Conservation (phyloP, 208 protist species). For the Lotmaria passim region DNA sequence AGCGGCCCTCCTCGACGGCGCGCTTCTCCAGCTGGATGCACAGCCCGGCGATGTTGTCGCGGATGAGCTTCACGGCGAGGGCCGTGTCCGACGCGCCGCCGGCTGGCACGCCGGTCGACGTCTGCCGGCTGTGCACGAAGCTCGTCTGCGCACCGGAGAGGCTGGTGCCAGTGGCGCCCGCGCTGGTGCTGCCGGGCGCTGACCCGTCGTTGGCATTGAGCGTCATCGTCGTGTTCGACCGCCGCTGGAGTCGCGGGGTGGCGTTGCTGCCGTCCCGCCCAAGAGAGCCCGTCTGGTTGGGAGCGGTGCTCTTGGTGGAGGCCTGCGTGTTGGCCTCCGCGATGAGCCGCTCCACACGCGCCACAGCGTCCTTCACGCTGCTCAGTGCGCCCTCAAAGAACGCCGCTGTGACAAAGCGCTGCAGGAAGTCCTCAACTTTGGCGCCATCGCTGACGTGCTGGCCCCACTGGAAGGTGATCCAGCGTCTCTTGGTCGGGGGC, state of each 20-base stretch:
- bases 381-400: conserved; percentile 58
- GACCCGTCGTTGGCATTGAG: not conserved
- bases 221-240: not conserved
- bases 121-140: conserved; percentile 27
- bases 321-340: conserved; percentile 2
- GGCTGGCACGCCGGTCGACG: not conserved
- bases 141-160: not conserved
- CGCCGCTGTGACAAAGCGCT: conserved; percentile 55
- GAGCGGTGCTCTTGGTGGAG: not conserved
- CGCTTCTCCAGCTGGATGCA: conserved; percentile 65
- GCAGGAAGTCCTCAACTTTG: conserved; percentile 73
- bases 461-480: conserved; percentile 80
- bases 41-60: conserved; percentile 69
- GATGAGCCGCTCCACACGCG: conserved; percentile 40
- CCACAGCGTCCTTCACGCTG: conserved; percentile 41
- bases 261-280: conserved; percentile 12
- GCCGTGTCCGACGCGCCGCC: conserved; percentile 11
- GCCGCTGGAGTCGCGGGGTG: conserved; percentile 13
- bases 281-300: not conserved
- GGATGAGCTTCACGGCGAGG: conserved; percentile 44
- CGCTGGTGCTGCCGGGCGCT: not conserved
- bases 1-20: conserved; percentile 41
- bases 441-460: conserved; percentile 54
- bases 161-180: not conserved
- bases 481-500: conserved; percentile 7